Conservation (phyloP, 371 early-diverging fungal species). For the Mortierella sp. region DNA sequence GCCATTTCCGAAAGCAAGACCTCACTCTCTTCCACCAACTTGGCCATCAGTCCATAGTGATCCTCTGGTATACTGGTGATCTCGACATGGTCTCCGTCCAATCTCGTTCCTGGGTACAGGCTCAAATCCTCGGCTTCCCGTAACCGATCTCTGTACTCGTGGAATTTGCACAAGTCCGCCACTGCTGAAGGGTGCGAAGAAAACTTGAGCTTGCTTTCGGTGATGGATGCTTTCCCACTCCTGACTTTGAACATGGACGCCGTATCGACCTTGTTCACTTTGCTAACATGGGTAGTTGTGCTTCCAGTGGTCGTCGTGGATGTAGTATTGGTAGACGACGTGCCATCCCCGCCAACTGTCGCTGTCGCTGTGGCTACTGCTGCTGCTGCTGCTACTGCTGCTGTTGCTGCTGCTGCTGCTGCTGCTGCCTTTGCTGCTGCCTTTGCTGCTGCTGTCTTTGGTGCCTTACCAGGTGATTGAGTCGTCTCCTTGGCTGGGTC, state of each 20-base stretch:
- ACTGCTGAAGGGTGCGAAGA: slow-evolving; percentile 40
- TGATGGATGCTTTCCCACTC: slow-evolving; percentile 44
- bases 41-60: slow-evolving; percentile 41
- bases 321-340: no score
- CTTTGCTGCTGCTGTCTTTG: no score
- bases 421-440: no score
- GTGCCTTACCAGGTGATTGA: slow-evolving; percentile 19
- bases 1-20: slow-evolving; percentile 30
- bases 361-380: no score
- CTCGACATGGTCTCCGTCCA: slow-evolving; percentile 28
- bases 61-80: slow-evolving; percentile 37
- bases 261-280: slow-evolving; percentile 41
- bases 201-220: slow-evolving; percentile 47
- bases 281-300: slow-evolving; percentile 18
- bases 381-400: no score
- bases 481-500: slow-evolving; percentile 11
- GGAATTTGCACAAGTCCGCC: slow-evolving; percentile 38
- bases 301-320: not conserved
- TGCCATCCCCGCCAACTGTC: no score
- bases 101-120: slow-evolving; percentile 14
- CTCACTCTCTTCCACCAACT: slow-evolving; percentile 45
- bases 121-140: slow-evolving; percentile 25
- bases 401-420: no score
- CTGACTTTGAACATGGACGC: slow-evolving; percentile 50
- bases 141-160: slow-evolving; percentile 37